A percentile compares a stretch with the other conserved stretches of the same genome.
These are phyloP conservation scores for Nicotiana tabacum DNA, from an alignment of 257 asterid species.

Conservation along the genomic window DNA sequence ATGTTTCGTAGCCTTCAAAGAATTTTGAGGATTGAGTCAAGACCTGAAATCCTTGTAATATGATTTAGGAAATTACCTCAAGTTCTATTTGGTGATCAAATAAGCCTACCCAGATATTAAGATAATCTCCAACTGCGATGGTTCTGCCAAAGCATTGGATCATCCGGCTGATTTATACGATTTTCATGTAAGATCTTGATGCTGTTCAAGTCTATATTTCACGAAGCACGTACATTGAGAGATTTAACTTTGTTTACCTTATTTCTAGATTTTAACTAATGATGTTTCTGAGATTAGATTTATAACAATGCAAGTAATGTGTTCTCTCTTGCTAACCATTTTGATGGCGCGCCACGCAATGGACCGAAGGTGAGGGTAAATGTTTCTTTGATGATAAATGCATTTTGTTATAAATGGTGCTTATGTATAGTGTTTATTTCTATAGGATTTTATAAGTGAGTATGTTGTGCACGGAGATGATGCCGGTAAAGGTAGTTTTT, in stretches of 20 bases:
- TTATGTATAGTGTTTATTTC: background rate
- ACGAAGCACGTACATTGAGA: background rate
- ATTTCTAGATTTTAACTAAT: background rate
- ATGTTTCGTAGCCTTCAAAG: background rate
- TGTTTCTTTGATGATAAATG: background rate
- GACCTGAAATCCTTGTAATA: background rate
- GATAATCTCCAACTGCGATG: slow-evolving; percentile 90
- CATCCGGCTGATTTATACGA: slow-evolving; percentile 91
- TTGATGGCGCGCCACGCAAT: slow-evolving; percentile 46
- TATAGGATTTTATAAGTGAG: slow-evolving; percentile 95
- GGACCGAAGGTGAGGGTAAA: slow-evolving; percentile 80
- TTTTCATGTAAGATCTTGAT: slow-evolving; percentile 59
- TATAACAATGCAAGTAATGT: slow-evolving; percentile 51
- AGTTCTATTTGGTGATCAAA: slow-evolving; percentile 67
- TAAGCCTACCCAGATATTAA: slow-evolving; percentile 67
- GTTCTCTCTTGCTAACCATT: slow-evolving; percentile 40
- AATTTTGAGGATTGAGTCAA: background rate
- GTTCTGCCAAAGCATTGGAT: slow-evolving; percentile 53
- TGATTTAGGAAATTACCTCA: slow-evolving; percentile 79
- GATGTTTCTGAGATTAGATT: slow-evolving; percentile 42
- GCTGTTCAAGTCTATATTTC: background rate
- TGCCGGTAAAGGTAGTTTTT: slow-evolving; percentile 76
- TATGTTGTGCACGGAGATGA: slow-evolving; percentile 76
- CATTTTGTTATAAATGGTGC: slow-evolving; percentile 8
- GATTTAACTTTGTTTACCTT: background rate